Base-by-base conservation (phyloP, 2,329 filamentous ascomycete genomes). In the Verticillium nubilum region DNA sequence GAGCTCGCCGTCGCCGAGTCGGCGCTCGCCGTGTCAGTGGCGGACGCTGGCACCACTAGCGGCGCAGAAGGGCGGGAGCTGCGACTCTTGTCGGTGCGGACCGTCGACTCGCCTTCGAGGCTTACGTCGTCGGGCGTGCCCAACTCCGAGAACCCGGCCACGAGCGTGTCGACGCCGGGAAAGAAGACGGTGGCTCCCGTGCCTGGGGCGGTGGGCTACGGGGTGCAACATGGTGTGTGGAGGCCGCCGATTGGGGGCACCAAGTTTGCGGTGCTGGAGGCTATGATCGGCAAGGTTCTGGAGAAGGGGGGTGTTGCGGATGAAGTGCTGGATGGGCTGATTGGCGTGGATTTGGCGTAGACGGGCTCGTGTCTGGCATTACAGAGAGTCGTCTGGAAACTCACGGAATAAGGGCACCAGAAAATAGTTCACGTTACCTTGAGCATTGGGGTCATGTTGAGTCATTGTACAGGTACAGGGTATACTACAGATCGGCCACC, bases 1-100 rank as follows among this genome's bases (percentile, higher is more conserved):
- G 95, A 99, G 74, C 86, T 99, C 17, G 91, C 92, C 2, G 94
- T 98, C 4, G 95, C 95, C 1, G 94, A 98, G 69, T 86, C 88
- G 13, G 91, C 95, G 3, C 80, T 98, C 53, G 95, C 94, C 1
- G 85, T 98, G 5, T 96, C 92, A 0, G 83, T 96, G 33, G 85
- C 85, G 17, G 83, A 85, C 65, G 70, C 70, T 33, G 31, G 54
- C 19, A 65, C 68, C 56, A 65, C 47, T 61, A 59, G 54, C 47
- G 58, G 55, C 33, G 68, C 78, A 31, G 77, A 81, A 56, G 69
- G 68, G n/a, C 25, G 26, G 2, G 72, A 78, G 52, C 72, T 92
- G 60, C 83, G 82, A 59, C 73, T 93, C 12, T 74, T 92, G 17
- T 85, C 88, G 9, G 83, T 92, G 59, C 80, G 90, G 61, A 91